Base-by-base conservation (phyloP, 805 yeast genomes). In the Danielia oregonensis region DNA sequence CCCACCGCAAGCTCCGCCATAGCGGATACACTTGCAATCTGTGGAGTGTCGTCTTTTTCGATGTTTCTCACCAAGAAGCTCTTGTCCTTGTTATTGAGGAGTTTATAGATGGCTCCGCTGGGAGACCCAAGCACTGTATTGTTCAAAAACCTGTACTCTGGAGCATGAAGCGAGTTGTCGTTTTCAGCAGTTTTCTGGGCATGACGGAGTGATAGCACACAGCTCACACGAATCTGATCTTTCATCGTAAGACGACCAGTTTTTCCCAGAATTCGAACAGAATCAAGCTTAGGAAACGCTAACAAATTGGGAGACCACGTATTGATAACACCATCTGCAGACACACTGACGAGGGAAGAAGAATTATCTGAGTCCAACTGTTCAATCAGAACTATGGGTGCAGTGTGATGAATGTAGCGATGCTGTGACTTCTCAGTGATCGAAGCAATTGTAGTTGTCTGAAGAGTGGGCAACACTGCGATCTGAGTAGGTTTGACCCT, bases 261-360 rank as follows among this genome's bases (percentile, higher is more conserved):
- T 10, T 17, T 17, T 4, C 11, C 16, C 6, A 17, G 19, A 11
- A 47, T 27, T 26, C 32, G 18, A 6, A 45, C 19, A 6, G 50
- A 45, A n/a, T 40, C 30, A 22, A 43, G 26, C 18, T 45, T 43
- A 5, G 51, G 51, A 19, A 39, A 37, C n/a, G 49, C 52, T 22
- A 48, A 39, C 21, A 48, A 35, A 26, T 44, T 43, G 12, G 49
- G 47, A 24, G 51, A 46, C 52, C 52, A 48, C 22, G 40, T 29
- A 9, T 48, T 48, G 26, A 46, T 32, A 17, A 48, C 43, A 9
- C 51, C 52, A n/a, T 40, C 47, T 2, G 28, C 35, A 26, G 46
- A 48, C 1, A 48, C 34, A 14, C 43, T 30, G 17, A 48, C 29
- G 10, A 48, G 17, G 6, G 42, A 37, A 2, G 50, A 35, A 13